These are phyloP conservation scores for Arthrobotrys entomopaga DNA, from an alignment of 2,329 filamentous ascomycete genomes.

Conservation along the genomic window DNA sequence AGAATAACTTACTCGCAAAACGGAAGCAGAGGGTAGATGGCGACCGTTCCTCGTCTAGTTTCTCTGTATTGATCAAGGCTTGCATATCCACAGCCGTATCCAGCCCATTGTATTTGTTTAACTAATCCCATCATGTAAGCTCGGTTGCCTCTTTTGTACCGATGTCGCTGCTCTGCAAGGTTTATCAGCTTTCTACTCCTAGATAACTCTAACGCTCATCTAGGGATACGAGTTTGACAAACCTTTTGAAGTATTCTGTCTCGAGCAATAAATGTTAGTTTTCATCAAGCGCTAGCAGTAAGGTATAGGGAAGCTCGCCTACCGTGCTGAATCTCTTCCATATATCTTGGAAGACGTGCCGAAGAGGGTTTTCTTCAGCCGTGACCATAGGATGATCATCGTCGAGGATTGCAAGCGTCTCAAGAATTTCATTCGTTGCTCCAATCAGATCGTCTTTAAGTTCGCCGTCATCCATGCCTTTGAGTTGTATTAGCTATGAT, in stretches of 20 bases:
- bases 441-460: constrained; percentile 57
- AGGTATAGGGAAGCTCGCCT: constrained; percentile 41
- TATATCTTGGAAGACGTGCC: constrained; percentile 59
- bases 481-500: neutral
- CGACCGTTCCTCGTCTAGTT: constrained; percentile 56
- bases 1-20: constrained; percentile 57
- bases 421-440: constrained; percentile 57
- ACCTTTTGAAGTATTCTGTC: constrained; percentile 13
- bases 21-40: constrained; percentile 54
- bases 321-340: constrained; percentile 58
- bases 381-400: constrained; percentile 57
- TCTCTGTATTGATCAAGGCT: constrained; percentile 57
- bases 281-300: neutral
- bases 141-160: constrained; percentile 10
- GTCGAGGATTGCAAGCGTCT: constrained; percentile 57
- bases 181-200: neutral
- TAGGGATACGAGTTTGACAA: neutral
- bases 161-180: constrained; percentile 11
- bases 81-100: constrained; percentile 18
- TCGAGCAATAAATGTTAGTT: neutral
- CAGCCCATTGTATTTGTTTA: constrained; percentile 55
- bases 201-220: neutral
- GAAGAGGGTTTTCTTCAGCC: constrained; percentile 56
- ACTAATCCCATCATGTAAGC: constrained; percentile 56
- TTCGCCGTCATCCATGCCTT: constrained; percentile 60